Conservation (phyloP, 2,329 filamentous ascomycete species). For the Fusarium torulosum region DNA sequence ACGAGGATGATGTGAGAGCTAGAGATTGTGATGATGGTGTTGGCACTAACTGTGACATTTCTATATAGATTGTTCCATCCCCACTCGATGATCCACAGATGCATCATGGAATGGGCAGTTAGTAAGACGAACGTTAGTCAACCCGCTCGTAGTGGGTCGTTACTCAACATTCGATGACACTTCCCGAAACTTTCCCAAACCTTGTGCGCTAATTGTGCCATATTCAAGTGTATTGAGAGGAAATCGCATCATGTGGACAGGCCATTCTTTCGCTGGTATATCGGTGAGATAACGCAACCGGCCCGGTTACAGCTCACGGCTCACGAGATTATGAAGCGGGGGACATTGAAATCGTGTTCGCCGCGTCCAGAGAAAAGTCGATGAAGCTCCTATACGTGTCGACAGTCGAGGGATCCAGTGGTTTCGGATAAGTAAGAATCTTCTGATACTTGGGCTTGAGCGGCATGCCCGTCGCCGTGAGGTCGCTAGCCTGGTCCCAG, state of each 20-base stretch:
- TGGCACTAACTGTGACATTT: conserved; percentile 11
- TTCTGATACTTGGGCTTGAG: conserved; percentile 48
- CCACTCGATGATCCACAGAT: conserved; percentile 35
- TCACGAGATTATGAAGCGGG: background rate
- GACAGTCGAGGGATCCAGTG: conserved; percentile 47
- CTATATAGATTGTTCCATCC: conserved; percentile 34
- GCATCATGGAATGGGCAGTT: conserved; percentile 32
- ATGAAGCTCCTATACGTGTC: conserved; percentile 52
- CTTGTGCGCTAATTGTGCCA: background rate
- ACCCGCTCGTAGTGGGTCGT: conserved; percentile 30
- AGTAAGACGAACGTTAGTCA: conserved; percentile 45
- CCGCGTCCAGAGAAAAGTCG: conserved; percentile 50
- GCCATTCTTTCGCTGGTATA: background rate
- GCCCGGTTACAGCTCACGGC: conserved; percentile 4
- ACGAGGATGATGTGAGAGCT: background rate
- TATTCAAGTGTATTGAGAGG: background rate
- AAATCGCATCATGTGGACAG: conserved; percentile 16
- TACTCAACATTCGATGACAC: conserved; percentile 42
- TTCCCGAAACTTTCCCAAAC: conserved; percentile 12
- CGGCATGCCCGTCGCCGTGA: conserved; percentile 49
- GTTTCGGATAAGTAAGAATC: conserved; percentile 49
- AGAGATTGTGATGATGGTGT: background rate
- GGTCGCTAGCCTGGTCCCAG: conserved; percentile 44
- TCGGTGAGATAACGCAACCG: background rate
- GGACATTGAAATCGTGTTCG: conserved; percentile 34